Conservation (phyloP, 768 basidiomycete species). For the Lentinula raphanica region DNA sequence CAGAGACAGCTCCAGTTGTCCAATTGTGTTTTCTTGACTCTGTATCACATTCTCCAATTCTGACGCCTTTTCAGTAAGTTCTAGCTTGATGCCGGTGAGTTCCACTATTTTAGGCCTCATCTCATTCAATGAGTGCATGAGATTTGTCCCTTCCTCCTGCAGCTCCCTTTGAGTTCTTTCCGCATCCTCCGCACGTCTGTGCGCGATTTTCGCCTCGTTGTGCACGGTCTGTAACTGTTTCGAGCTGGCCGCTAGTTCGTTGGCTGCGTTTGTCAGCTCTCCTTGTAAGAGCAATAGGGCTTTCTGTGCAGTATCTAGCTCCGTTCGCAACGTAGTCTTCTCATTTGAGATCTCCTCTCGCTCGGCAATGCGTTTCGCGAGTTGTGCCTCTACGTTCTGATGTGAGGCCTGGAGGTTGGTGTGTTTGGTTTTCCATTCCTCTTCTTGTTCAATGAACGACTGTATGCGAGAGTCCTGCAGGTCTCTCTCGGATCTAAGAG, state of each 20-base stretch:
- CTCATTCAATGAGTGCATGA: conserved; percentile 80
- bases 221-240: conserved; percentile 58
- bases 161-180: conserved; percentile 68
- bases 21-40: conserved; percentile 52
- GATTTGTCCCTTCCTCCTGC: conserved; percentile 69
- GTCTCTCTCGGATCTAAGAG: conserved; percentile 60
- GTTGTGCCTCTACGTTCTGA: conserved; percentile 32
- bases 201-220: conserved; percentile 59
- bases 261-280: conserved; percentile 49
- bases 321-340: conserved; percentile 43
- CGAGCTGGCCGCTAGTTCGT: conserved; percentile 47
- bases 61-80: conserved; percentile 61
- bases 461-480: conserved; percentile 43
- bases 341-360: conserved; percentile 44
- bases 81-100: conserved; percentile 65
- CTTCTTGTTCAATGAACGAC: conserved; percentile 35
- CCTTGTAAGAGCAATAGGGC: conserved; percentile 51
- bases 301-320: conserved; percentile 40
- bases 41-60: conserved; percentile 48
- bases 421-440: conserved; percentile 43
- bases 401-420: conserved; percentile 39
- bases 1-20: conserved; percentile 55
- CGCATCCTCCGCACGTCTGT: conserved; percentile 67
- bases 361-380: conserved; percentile 40
- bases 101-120: conserved; percentile 83